Percentiles rank a stretch among this genome's conserved stretches.
phyloP scores from a whole-genome alignment of 192 early-diverging fungal genomes.

The Pilobolus umbonatus region DNA sequence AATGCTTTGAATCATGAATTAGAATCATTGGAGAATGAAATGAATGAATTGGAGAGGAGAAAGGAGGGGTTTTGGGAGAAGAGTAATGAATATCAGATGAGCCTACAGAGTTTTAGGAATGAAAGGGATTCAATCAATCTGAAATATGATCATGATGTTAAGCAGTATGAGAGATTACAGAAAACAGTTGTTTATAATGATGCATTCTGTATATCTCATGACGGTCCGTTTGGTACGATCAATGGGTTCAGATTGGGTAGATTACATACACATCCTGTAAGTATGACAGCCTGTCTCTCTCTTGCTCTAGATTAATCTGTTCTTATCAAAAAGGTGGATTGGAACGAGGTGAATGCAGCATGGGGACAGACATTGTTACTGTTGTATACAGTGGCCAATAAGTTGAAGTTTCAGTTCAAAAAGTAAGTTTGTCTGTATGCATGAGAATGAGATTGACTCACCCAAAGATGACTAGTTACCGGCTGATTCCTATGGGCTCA shows the following conservation, averaged over 20 bases:
- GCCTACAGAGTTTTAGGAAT: slow-evolving; percentile 59
- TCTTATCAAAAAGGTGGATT: too few relatives aligned
- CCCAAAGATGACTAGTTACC: slow-evolving; percentile 44
- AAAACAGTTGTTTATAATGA: slow-evolving; percentile 96
- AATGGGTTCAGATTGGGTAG: slow-evolving; percentile 91
- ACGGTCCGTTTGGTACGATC: slow-evolving; percentile 86
- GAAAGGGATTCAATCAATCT: slow-evolving; percentile 78
- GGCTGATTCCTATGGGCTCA: slow-evolving; percentile 86
- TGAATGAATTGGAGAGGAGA: slow-evolving; percentile 48
- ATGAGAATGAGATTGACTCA: background rate
- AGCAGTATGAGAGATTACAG: slow-evolving; percentile 77
- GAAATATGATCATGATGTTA: slow-evolving; percentile 69
- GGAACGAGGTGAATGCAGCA: slow-evolving; percentile 95
- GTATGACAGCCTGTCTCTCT: too few relatives aligned
- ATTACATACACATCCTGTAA: slow-evolving; percentile 59
- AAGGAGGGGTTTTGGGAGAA: slow-evolving; percentile 69
- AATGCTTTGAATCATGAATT: slow-evolving; percentile 32
- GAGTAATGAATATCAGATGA: slow-evolving; percentile 65
- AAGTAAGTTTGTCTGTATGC: slow-evolving; percentile 34
- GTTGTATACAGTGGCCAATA: slow-evolving; percentile 81
- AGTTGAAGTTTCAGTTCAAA: slow-evolving; percentile 78
- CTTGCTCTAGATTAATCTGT: too few relatives aligned
- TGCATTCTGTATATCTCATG: slow-evolving; percentile 82
- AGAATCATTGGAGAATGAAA: slow-evolving; percentile 47
- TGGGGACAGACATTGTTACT: slow-evolving; percentile 88